These are phyloP conservation scores for Kodamaea neixiangensis DNA, from an alignment of 805 yeast genomes.

Conservation along the genomic window DNA sequence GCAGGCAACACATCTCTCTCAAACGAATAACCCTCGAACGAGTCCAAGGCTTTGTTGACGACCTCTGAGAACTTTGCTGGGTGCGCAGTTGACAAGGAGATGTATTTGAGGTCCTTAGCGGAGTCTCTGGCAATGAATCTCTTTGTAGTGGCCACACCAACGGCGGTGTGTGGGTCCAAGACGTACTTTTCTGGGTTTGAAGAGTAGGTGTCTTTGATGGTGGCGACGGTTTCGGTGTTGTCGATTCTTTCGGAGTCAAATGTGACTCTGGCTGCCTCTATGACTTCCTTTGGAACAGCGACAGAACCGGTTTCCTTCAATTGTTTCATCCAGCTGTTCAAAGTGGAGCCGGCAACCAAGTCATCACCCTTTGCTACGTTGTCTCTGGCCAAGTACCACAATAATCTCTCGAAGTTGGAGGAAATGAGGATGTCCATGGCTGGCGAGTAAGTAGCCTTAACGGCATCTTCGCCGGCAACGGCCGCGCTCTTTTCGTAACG, in stretches of 20 bases:
- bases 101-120: slow-evolving; percentile 38
- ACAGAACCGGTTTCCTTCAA: slow-evolving; percentile 79
- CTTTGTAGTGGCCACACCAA: slow-evolving; percentile 82
- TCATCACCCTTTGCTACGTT: slow-evolving; percentile 55
- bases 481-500: slow-evolving; percentile 70
- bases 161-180: slow-evolving; percentile 95
- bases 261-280: slow-evolving; percentile 63
- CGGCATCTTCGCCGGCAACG: slow-evolving; percentile 42
- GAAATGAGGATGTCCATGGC: slow-evolving; percentile 98
- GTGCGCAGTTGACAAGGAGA: slow-evolving; percentile 94
- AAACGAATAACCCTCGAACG: slow-evolving; percentile 74
- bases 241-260: slow-evolving; percentile 81
- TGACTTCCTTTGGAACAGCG: slow-evolving; percentile 62
- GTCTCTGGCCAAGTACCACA: slow-evolving; percentile 90
- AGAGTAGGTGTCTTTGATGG: slow-evolving; percentile 72
- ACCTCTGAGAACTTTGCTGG: slow-evolving; percentile 99
- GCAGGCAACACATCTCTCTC: slow-evolving; percentile 87
- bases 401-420: slow-evolving; percentile 91
- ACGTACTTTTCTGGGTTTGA: slow-evolving; percentile 68
- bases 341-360: slow-evolving; percentile 67
- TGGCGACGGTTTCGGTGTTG: slow-evolving; percentile 73
- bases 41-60: slow-evolving; percentile 74
- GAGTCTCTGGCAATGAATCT: slow-evolving; percentile 53
- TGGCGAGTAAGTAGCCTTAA: slow-evolving; percentile 89
- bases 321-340: slow-evolving; percentile 75